phyloP scores from a whole-genome alignment of 345 rosid genomes.

The Populus deltoides region DNA sequence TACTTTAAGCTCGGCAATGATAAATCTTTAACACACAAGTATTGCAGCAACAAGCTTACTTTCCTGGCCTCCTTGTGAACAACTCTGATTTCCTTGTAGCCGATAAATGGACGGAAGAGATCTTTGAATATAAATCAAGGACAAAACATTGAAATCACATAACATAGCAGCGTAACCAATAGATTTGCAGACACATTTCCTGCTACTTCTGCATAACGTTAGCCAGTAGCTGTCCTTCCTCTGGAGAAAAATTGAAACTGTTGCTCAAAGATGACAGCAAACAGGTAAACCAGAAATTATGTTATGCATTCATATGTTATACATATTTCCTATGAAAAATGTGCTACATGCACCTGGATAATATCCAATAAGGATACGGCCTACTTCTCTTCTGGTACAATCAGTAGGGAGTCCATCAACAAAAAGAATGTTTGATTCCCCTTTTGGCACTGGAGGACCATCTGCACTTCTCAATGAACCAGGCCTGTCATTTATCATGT shows the following conservation, averaged over 20 bases:
- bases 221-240: background rate
- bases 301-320: background rate
- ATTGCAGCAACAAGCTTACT: constrained; percentile 33
- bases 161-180: background rate
- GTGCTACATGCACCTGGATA: background rate
- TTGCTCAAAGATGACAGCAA: background rate
- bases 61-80: constrained; percentile 56
- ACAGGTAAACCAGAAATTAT: background rate
- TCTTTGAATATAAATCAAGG: constrained; percentile 39
- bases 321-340: background rate
- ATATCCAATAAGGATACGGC: constrained; percentile 46
- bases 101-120: constrained; percentile 57
- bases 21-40: background rate
- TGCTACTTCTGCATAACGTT: background rate
- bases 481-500: constrained; percentile 25
- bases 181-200: constrained; percentile 1
- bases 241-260: background rate
- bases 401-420: constrained; percentile 61
- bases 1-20: background rate
- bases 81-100: constrained; percentile 60
- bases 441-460: constrained; percentile 9
- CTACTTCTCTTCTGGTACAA: constrained; percentile 70
- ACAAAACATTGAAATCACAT: constrained; percentile 1
- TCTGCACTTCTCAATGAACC: constrained; percentile 30
- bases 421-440: constrained; percentile 48